A percentile compares a stretch with the other conserved stretches of the same genome.
These are phyloP conservation scores for Ceriops decandra DNA, from an alignment of 345 rosid genomes.

Conservation along the genomic window DNA sequence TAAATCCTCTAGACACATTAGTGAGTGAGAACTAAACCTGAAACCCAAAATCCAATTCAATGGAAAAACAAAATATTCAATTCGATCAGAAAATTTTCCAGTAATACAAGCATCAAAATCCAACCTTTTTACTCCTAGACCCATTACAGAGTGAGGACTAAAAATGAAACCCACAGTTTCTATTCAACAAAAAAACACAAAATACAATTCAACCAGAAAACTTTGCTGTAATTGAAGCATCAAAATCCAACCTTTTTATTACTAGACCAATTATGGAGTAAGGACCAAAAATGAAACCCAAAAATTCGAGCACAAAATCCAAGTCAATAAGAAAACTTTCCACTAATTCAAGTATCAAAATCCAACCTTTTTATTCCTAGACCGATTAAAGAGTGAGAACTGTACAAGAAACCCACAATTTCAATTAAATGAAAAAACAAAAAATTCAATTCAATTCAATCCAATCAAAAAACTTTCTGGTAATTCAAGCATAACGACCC, in stretches of 20 bases:
- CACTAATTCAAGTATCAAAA: no score
- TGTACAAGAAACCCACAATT: no score
- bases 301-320: no score
- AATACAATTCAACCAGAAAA: neutral
- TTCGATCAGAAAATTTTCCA: no score
- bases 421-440: neutral
- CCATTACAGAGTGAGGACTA: constrained; percentile 9
- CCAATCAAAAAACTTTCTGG: neutral
- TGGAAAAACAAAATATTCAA: no score
- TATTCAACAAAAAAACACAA: neutral
- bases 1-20: constrained; percentile 39
- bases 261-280: constrained; percentile 38
- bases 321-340: no score
- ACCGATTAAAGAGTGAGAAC: constrained; percentile 17
- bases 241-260: constrained; percentile 49
- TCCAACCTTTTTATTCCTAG: constrained; percentile 65
- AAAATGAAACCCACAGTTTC: no score
- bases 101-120: neutral
- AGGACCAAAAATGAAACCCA: no score
- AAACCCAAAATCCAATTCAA: no score
- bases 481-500: neutral
- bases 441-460: neutral
- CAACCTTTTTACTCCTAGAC: constrained; percentile 68
- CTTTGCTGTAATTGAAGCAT: neutral
- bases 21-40: no score